phyloP scores from a whole-genome alignment of 495 filamentous ascomycete genomes.

The Aspergillus wentii region DNA sequence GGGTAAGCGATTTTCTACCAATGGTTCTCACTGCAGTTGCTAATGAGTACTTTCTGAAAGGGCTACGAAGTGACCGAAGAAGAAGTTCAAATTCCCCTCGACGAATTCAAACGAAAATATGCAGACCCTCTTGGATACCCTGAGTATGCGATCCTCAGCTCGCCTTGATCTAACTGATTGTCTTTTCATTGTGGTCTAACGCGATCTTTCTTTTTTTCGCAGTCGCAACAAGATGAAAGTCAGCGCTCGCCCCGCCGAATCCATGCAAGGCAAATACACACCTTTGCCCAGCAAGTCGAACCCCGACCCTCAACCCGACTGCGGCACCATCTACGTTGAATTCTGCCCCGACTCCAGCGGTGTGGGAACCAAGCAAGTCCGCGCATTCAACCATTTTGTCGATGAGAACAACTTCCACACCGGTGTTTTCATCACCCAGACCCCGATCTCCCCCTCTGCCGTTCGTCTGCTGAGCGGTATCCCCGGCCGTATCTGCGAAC shows the following conservation, averaged over 20 bases:
- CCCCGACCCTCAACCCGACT: slow-evolving; percentile 62
- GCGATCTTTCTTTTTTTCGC: not conserved
- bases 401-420: slow-evolving; percentile 72
- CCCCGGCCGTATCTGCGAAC: slow-evolving; percentile 75
- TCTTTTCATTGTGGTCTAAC: not conserved
- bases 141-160: slow-evolving; percentile 48
- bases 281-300: slow-evolving; percentile 56
- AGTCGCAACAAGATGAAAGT: slow-evolving; percentile 83
- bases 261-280: slow-evolving; percentile 81
- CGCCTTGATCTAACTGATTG: not conserved
- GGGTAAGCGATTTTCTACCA: slow-evolving; percentile 46
- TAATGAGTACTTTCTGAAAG: slow-evolving; percentile 39
- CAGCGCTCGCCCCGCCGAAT: slow-evolving; percentile 72
- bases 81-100: slow-evolving; percentile 76
- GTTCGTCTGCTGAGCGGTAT: slow-evolving; percentile 66
- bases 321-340: slow-evolving; percentile 89
- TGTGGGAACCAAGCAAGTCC: slow-evolving; percentile 88
- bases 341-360: slow-evolving; percentile 67
- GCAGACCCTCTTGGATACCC: slow-evolving; percentile 62
- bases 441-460: slow-evolving; percentile 76
- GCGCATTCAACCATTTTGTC: slow-evolving; percentile 79
- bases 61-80: slow-evolving; percentile 89
- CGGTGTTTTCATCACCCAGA: slow-evolving; percentile 80
- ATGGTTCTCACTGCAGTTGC: slow-evolving; percentile 1
- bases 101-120: slow-evolving; percentile 66